These are phyloP conservation scores for Lasiodiplodia gonubiensis DNA, from an alignment of 2,329 filamentous ascomycete species.

Conservation along the genomic window DNA sequence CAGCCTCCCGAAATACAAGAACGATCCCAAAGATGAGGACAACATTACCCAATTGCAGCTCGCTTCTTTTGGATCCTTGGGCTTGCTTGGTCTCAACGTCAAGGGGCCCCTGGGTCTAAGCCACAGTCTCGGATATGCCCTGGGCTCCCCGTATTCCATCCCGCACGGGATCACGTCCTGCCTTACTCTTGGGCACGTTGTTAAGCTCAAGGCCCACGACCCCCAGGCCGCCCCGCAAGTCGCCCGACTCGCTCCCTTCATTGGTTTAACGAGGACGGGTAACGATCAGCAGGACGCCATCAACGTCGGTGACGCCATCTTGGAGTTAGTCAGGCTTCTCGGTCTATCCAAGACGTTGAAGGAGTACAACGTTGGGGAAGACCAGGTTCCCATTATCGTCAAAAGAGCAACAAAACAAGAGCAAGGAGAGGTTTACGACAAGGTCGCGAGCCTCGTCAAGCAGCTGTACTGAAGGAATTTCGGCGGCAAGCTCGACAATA, in stretches of 20 bases:
- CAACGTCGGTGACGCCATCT: constrained; percentile 52
- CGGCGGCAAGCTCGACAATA: constrained; percentile 23
- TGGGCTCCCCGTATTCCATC: constrained; percentile 61
- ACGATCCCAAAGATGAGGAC: constrained; percentile 53
- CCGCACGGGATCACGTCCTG: constrained; percentile 63
- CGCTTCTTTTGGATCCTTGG: constrained; percentile 58
- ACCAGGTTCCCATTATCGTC: constrained; percentile 51
- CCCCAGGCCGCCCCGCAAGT: constrained; percentile 53
- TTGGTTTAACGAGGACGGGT: constrained; percentile 48
- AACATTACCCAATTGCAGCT: constrained; percentile 59
- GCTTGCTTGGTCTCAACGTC: constrained; percentile 57
- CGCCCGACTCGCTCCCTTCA: constrained; percentile 51
- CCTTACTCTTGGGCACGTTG: constrained; percentile 60
- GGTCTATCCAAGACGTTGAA: constrained; percentile 54
- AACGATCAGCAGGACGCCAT: constrained; percentile 52
- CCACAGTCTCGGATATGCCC: constrained; percentile 57
- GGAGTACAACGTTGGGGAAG: constrained; percentile 51
- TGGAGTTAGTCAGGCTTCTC: constrained; percentile 51
- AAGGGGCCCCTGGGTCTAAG: constrained; percentile 58
- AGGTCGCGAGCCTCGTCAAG: constrained; percentile 52
- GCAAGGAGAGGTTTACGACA: constrained; percentile 50
- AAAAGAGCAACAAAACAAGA: constrained; percentile 53
- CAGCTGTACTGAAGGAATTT: constrained; percentile 44
- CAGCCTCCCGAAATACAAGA: constrained; percentile 55
- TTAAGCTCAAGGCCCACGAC: constrained; percentile 58